These are phyloP conservation scores for Prunus mira DNA, from an alignment of 306 rosid species.

Conservation along the genomic window DNA sequence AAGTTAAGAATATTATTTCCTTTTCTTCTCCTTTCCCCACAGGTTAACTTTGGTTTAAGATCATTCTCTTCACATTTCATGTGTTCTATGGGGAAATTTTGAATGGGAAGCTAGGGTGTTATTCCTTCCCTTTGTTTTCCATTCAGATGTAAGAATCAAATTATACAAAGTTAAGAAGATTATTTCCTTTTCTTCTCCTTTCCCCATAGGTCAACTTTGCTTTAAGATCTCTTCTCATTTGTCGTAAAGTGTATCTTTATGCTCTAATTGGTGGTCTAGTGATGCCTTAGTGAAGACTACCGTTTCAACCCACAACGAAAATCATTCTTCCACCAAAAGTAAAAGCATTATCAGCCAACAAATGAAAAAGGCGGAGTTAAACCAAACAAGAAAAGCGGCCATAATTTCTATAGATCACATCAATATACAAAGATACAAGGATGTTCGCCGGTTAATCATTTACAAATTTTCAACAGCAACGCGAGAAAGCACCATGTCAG, in stretches of 20 bases:
- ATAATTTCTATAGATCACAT: not conserved
- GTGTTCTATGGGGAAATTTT: not conserved
- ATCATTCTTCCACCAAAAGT: no score
- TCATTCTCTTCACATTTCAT: not conserved
- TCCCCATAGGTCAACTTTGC: not conserved
- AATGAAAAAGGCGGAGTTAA: not conserved
- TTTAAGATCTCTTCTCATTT: not conserved
- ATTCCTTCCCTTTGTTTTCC: not conserved
- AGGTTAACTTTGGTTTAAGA: no score
- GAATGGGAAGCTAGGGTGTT: not conserved
- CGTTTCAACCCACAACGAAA: not conserved
- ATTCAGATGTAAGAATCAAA: not conserved
- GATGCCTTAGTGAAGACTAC: not conserved
- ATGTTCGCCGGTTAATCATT: conserved; percentile 8
- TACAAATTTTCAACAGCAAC: conserved; percentile 32
- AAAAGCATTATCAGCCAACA: not conserved
- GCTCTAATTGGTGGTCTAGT: not conserved
- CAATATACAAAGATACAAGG: conserved; percentile 11
- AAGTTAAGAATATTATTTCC: not conserved
- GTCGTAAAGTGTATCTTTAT: not conserved
- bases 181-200: not conserved
- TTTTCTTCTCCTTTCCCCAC: not conserved
- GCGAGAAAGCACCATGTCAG: conserved; percentile 8
- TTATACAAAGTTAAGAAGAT: not conserved
- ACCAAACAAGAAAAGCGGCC: not conserved